Conservation (phyloP, 2,329 filamentous ascomycete genomes). For the Claviceps maximensis region DNA sequence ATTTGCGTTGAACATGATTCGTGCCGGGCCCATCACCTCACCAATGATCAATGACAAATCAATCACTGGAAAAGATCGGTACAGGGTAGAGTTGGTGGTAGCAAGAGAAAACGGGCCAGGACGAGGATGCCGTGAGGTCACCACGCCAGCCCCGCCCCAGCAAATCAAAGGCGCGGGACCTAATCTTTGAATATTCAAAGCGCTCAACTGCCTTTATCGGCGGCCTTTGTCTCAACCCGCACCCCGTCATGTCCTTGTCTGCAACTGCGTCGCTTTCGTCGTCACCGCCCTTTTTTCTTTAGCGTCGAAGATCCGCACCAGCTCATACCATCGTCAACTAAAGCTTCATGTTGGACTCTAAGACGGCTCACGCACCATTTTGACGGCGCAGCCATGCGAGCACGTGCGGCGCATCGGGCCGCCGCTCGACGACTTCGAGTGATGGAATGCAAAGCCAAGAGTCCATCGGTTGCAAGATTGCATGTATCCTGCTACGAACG, state of each 20-base stretch:
- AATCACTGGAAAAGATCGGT: too few species aligned
- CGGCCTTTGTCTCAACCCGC: background rate
- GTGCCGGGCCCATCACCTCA: too few species aligned
- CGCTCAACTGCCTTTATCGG: background rate
- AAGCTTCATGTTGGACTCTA: background rate
- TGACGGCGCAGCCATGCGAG: conserved; percentile 8
- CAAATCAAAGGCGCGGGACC: background rate
- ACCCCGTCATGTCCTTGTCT: background rate
- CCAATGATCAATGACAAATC: too few species aligned
- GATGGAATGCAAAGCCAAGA: conserved; percentile 4
- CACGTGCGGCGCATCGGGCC: conserved; percentile 6
- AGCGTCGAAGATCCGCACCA: background rate
- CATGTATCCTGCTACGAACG: background rate
- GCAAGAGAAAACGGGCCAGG: background rate
- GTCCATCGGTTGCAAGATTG: conserved; percentile 1
- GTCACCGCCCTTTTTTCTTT: background rate
- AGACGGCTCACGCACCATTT: background rate
- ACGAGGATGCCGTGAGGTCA: background rate
- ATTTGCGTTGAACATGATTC: too few species aligned
- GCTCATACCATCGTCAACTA: background rate
- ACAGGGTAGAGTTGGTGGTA: background rate
- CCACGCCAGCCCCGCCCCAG: background rate
- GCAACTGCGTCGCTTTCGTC: background rate
- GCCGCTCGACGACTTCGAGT: conserved; percentile 9
- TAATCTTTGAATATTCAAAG: background rate